These are phyloP conservation scores for Aspergillus olivimuriae DNA, from an alignment of 495 filamentous ascomycete genomes.

Conservation along the genomic window DNA sequence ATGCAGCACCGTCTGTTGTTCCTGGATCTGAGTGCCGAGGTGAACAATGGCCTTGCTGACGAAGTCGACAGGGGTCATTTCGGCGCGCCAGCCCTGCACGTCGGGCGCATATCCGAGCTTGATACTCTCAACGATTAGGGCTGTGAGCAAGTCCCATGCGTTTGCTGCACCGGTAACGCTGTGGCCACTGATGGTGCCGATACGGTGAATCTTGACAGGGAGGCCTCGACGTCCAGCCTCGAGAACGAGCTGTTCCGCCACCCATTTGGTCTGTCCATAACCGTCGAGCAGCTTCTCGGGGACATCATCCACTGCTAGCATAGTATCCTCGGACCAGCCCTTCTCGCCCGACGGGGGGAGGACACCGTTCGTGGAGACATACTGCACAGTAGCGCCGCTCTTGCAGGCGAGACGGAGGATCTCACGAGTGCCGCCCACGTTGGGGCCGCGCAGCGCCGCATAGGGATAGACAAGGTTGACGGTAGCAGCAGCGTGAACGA, in stretches of 20 bases:
- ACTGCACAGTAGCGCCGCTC: slow-evolving; percentile 58
- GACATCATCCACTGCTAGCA: slow-evolving; percentile 52
- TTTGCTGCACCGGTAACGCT: slow-evolving; percentile 58
- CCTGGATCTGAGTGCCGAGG: slow-evolving; percentile 47
- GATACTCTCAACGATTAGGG: slow-evolving; percentile 60
- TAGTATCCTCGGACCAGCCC: slow-evolving; percentile 55
- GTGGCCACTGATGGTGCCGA: slow-evolving; percentile 60
- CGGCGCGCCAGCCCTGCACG: slow-evolving; percentile 59
- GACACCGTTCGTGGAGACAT: slow-evolving; percentile 65
- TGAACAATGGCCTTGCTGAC: slow-evolving; percentile 59
- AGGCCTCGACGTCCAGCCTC: slow-evolving; percentile 54
- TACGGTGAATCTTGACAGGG: slow-evolving; percentile 55
- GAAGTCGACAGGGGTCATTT: slow-evolving; percentile 70
- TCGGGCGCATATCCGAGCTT: slow-evolving; percentile 55
- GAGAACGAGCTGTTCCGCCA: slow-evolving; percentile 59
- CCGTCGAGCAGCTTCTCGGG: slow-evolving; percentile 54
- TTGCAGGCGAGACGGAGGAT: slow-evolving; percentile 56
- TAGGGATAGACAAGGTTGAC: slow-evolving; percentile 66
- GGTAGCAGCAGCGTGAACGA: slow-evolving; percentile 59
- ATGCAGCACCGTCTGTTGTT: slow-evolving; percentile 54
- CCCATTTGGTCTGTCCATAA: slow-evolving; percentile 63
- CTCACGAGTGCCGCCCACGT: slow-evolving; percentile 56
- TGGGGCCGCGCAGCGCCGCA: slow-evolving; percentile 51
- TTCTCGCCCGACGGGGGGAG: slow-evolving; percentile 47
- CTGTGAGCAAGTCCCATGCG: slow-evolving; percentile 60